Base-by-base conservation (phyloP, 2,329 filamentous ascomycete species). In the Colletotrichum musicola region DNA sequence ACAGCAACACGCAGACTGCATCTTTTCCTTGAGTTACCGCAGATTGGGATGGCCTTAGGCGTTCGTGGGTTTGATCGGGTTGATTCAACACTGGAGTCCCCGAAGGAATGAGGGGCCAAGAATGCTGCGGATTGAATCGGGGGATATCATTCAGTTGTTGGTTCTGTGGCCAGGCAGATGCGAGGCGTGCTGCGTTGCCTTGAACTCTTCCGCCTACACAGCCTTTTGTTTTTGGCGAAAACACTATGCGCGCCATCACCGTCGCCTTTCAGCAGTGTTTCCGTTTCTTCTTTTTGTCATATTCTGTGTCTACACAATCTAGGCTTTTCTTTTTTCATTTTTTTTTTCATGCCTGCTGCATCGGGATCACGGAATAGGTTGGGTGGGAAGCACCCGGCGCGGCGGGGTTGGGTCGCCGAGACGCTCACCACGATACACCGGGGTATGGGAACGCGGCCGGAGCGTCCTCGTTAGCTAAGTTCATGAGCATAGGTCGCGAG, bases 1-100 rank as follows among this genome's bases (percentile, higher is more conserved):
- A 67, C 63, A 68, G 64, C 57, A 51, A 68, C 50, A 69, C 63
- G 67, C 67, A 69, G 67, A 69, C 63, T 69, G 67, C 67, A 69
- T 62, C 64, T 44, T 62, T 69, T 68, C 67, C 67, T 69, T 69
- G 56, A 68, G 62, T 69, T 61, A 40, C 22, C n/a, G 25, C n/a
- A 44, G 62, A 20, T 18, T 27, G 16, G 53, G 35, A 62, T 20
- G 57, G 50, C 27, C 18, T 53, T 53, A n/a, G 67, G 67, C 67
- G 67, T 69, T 69, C 42, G 58, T 38, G 50, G 63, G 25, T 53
- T 51, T 40, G 18, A 35, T 47, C 51, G 46, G 18, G 9, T 25
- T 35, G 57, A 40, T 62, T 58, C 22, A 42, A 64, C 35, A 25
- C 22, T 25, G 14, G 12, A 55, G 35, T 27, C 47, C 49, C 22